Base-by-base conservation (phyloP, 768 basidiomycete species). In the Clitopilus passeckerianus region DNA sequence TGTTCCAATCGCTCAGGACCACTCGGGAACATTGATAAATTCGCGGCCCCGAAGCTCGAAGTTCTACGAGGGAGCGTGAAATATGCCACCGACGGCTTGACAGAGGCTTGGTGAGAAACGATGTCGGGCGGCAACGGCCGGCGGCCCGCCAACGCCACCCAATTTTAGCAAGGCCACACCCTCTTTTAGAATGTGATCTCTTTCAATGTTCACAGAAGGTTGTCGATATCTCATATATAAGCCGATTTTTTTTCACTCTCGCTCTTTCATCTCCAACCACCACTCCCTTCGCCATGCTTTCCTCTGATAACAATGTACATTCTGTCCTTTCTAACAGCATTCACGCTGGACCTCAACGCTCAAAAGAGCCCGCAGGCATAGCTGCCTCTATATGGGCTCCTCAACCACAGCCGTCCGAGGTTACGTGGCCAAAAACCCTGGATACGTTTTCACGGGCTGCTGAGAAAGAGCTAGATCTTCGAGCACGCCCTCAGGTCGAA, bases 361-460 rank as follows among this genome's bases (percentile, higher is more conserved):
- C 59, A 22, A 59, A 81, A 23, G 76, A 75, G 59, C 67, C 71
- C 12, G 66, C 74, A 37, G 77, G 78, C 6, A 75, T 78, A 53
- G 65, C 75, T 58, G 79, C 78, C 14, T 90, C 89, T 55, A 92
- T 93, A 62, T 93, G 90, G 90, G 91, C 91, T 0, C 90, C 90
- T 7, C 89, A 87, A 68, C 87, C 89, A 3, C 89, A 87, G 69
- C 82, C 82, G 5, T 79, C 82, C 15, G 86, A 86, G 18, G 67
- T 77, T 5, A 80, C 84, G 12, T 93, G 90, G 90, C 87, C 89
- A 20, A 79, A 78, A 60, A 76, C 86, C 35, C 72, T 88, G 34
- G 86, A 87, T 60, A 74, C 86, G 4, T 86, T 86, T 65, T 80
- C 80, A 57, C 80, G 82, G 34, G 78, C 76, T 22, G 74, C 77